A percentile compares a stretch with the other conserved stretches of the same genome.
These are phyloP conservation scores for Herpetomonas samuelpessoai DNA, from an alignment of 208 protist genomes.

Conservation along the genomic window DNA sequence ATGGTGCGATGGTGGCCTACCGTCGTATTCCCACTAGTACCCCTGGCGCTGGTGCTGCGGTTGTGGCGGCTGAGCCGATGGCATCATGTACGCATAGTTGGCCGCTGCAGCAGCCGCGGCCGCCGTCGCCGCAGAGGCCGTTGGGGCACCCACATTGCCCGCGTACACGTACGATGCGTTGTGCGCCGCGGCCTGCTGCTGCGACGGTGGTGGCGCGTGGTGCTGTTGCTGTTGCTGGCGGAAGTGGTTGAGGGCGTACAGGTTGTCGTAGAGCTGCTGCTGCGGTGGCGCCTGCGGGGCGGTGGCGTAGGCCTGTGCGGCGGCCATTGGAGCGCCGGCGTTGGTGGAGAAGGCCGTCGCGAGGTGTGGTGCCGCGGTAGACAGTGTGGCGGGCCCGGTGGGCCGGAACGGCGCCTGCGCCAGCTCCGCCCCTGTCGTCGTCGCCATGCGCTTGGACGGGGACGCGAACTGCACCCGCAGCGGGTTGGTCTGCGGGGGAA, in stretches of 20 bases:
- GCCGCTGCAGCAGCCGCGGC: too few relatives aligned
- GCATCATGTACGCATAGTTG: not conserved
- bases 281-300: too few relatives aligned
- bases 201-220: not conserved
- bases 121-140: not conserved
- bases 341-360: not conserved
- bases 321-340: too few relatives aligned
- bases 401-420: conserved; percentile 6
- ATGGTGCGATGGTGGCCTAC: too few relatives aligned
- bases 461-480: conserved; percentile 77
- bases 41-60: not conserved
- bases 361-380: conserved; percentile 4
- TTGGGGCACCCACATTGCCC: conserved; percentile 12
- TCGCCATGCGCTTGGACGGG: conserved; percentile 23
- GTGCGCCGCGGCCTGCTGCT: conserved; percentile 6
- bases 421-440: conserved; percentile 12
- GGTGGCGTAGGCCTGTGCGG: too few relatives aligned
- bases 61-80: too few relatives aligned
- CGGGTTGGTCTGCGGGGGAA: conserved; percentile 85
- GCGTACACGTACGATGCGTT: conserved; percentile 14
- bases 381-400: conserved; percentile 10
- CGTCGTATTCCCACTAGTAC: not conserved
- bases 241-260: not conserved
- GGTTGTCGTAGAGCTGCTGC: conserved; percentile 11
- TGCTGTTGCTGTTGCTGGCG: conserved; percentile 18